phyloP scores from a whole-genome alignment of 2,329 filamentous ascomycete genomes.

The Malbranchea cinnamomea region DNA sequence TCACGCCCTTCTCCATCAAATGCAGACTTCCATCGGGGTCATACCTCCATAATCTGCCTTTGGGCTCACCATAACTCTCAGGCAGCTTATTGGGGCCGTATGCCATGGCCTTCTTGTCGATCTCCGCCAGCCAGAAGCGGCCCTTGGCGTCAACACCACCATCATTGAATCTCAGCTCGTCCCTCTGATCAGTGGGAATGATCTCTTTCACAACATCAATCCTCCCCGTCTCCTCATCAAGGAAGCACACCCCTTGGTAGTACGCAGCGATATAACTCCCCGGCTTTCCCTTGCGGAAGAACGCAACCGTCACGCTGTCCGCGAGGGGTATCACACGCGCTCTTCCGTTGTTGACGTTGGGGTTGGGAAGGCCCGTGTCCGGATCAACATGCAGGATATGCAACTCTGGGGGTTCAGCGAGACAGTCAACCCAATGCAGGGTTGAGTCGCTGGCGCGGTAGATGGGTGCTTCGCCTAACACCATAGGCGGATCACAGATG shows the following conservation, averaged over 20 bases:
- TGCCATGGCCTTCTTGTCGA: constrained; percentile 45
- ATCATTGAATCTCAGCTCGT: constrained; percentile 53
- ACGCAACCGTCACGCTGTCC: constrained; percentile 23
- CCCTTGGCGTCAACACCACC: constrained; percentile 68
- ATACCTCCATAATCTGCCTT: constrained; percentile 15
- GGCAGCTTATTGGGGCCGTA: constrained; percentile 19
- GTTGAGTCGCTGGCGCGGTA: constrained; percentile 19
- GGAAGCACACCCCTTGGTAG: constrained; percentile 22
- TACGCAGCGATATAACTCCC: constrained; percentile 27
- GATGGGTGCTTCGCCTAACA: constrained; percentile 19
- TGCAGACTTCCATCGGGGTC: constrained; percentile 45
- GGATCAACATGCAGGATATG: constrained; percentile 22
- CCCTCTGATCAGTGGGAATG: constrained; percentile 17
- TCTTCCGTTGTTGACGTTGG: too few relatives aligned
- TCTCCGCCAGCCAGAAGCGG: constrained; percentile 51
- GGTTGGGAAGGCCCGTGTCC: constrained; percentile 15
- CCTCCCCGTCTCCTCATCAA: constrained; percentile 23
- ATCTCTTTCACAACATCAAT: constrained; percentile 24
- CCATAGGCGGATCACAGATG: constrained; percentile 13
- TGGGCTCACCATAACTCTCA: constrained; percentile 15
- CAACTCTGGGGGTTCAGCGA: constrained; percentile 17
- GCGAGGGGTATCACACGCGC: constrained; percentile 17
- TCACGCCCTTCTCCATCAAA: constrained; percentile 49
- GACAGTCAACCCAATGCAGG: constrained; percentile 20
- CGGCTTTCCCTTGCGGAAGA: constrained; percentile 19